These are phyloP conservation scores for Backusella psychrophila DNA, from an alignment of 192 early-diverging fungal species.

Conservation along the genomic window DNA sequence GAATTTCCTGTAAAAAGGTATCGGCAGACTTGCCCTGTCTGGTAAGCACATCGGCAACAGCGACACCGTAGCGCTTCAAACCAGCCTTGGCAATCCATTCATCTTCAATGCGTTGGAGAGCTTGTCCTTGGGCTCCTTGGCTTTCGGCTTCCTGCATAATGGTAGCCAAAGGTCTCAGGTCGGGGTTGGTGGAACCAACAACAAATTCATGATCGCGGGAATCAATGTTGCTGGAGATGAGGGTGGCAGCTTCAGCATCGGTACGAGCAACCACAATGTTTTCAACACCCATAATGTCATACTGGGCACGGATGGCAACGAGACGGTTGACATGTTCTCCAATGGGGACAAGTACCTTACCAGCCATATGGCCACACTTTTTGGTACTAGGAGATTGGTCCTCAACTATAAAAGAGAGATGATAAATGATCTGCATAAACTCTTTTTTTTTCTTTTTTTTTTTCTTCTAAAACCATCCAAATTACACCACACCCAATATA, in stretches of 20 bases:
- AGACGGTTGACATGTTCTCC: slow-evolving; percentile 97
- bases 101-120: slow-evolving; percentile 80
- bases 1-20: slow-evolving; percentile 35
- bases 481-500: not conserved
- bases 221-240: slow-evolving; percentile 96
- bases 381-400: slow-evolving; percentile 95
- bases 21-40: slow-evolving; percentile 50
- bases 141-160: slow-evolving; percentile 82
- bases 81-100: slow-evolving; percentile 79
- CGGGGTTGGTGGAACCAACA: slow-evolving; percentile 87
- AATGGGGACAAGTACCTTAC: slow-evolving; percentile 97
- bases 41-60: slow-evolving; percentile 75
- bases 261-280: slow-evolving; percentile 93
- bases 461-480: not conserved
- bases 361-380: slow-evolving; percentile 99
- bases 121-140: slow-evolving; percentile 67
- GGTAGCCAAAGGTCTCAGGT: slow-evolving; percentile 60
- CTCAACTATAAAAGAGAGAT: slow-evolving; percentile 49
- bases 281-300: slow-evolving; percentile 98
- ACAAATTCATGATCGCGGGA: slow-evolving; percentile 95
- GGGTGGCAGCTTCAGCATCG: slow-evolving; percentile 95
- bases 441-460: not conserved
- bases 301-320: slow-evolving; percentile 92
- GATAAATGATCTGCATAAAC: not conserved
- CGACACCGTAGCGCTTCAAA: slow-evolving; percentile 79